Evolutionary conservation across 2,329 filamentous ascomycete species (phyloP).

Genomic region (Paracamarosporium sp.): DNA sequence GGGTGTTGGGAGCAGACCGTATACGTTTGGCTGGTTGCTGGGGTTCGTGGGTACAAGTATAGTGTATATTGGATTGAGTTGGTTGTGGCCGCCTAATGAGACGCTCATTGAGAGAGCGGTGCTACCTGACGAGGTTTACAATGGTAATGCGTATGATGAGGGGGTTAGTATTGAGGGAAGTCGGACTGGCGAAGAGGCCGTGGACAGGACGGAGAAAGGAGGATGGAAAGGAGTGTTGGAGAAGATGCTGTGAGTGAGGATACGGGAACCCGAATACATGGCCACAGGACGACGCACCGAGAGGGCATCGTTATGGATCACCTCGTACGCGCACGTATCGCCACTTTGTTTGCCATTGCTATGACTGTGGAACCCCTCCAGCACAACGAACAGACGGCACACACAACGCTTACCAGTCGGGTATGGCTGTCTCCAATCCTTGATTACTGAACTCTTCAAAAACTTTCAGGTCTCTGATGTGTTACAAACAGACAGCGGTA

Average conservation of each 20-base stretch:
- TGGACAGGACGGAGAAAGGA: conserved; percentile 34
- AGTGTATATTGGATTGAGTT: conserved; percentile 62
- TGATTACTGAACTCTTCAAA: too few species aligned
- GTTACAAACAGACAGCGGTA: too few species aligned
- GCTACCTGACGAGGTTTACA: conserved; percentile 48
- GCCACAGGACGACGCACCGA: too few species aligned
- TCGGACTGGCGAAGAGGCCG: conserved; percentile 26
- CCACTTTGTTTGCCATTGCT: too few species aligned
- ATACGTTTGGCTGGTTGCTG: conserved; percentile 71
- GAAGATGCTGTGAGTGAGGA: conserved; percentile 37
- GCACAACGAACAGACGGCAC: too few species aligned
- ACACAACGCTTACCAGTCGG: too few species aligned
- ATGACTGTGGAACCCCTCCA: too few species aligned
- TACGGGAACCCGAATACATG: too few species aligned
- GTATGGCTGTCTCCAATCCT: too few species aligned
- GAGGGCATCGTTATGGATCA: too few species aligned
- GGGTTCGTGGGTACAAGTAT: conserved; percentile 64
- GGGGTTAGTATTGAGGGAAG: conserved; percentile 31
- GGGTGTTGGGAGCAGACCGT: conserved; percentile 61
- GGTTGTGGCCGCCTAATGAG: conserved; percentile 57
- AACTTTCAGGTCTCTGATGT: too few species aligned
- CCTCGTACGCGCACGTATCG: too few species aligned
- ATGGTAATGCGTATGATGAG: conserved; percentile 37
- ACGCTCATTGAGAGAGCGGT: conserved; percentile 54
- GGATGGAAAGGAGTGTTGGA: conserved; percentile 43